phyloP scores from a whole-genome alignment of 805 yeast genomes.

The Tetrapisispora fleetii region DNA sequence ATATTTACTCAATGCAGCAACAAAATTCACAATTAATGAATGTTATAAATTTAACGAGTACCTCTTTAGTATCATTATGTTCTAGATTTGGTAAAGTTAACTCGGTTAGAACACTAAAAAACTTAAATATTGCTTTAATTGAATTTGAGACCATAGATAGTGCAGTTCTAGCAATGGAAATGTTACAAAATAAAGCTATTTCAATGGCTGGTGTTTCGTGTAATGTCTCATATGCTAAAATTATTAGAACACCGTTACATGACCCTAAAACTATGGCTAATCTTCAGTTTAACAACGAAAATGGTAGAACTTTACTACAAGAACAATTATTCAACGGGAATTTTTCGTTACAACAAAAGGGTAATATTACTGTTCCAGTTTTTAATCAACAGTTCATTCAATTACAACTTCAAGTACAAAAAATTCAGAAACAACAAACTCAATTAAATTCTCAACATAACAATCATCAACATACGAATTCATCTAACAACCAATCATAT shows the following conservation, averaged over 20 bases:
- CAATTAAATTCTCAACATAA: neutral
- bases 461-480: neutral
- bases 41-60: conserved; percentile 33
- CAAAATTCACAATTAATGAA: conserved; percentile 46
- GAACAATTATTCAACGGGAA: conserved; percentile 28
- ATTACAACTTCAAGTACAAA: conserved; percentile 1
- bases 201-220: conserved; percentile 63
- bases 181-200: conserved; percentile 72
- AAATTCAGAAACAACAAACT: conserved; percentile 8
- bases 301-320: conserved; percentile 23
- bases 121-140: conserved; percentile 46
- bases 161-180: conserved; percentile 74
- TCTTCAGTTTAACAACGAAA: neutral
- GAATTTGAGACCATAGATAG: conserved; percentile 64
- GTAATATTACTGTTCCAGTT: conserved; percentile 25
- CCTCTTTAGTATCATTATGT: conserved; percentile 50
- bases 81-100: conserved; percentile 51
- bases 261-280: conserved; percentile 5
- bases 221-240: conserved; percentile 75
- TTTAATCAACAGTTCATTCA: conserved; percentile 6
- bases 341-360: conserved; percentile 26
- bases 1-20: conserved; percentile 38
- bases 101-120: conserved; percentile 50
- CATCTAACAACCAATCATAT: neutral
- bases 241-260: conserved; percentile 30